Conservation (phyloP, 495 filamentous ascomycete genomes). For the Thermothielavioides terrestris region DNA sequence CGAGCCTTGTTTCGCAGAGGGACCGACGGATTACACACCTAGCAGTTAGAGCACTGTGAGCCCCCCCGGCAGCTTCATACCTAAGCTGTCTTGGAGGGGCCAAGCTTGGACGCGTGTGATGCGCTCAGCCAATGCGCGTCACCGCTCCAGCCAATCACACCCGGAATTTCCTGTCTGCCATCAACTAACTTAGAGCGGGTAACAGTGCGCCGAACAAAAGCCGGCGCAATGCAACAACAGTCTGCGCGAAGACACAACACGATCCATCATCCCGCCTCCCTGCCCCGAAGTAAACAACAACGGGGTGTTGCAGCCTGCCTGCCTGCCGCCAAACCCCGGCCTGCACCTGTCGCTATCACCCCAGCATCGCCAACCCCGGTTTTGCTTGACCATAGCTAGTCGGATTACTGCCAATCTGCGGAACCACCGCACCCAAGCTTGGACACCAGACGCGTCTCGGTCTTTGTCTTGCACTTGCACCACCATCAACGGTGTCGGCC, state of each 20-base stretch:
- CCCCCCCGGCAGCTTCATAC: too few relatives aligned
- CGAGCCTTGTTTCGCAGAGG: neutral
- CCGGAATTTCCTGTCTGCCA: neutral
- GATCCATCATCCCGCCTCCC: neutral
- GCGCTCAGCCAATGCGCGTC: neutral
- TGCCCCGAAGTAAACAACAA: conserved; percentile 2
- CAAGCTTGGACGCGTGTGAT: conserved; percentile 6
- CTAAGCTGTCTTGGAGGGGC: neutral
- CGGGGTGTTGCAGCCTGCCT: neutral
- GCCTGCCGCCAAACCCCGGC: neutral
- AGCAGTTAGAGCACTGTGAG: too few relatives aligned
- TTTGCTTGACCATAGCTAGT: neutral
- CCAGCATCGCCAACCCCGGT: neutral
- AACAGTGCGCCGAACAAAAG: conserved; percentile 3
- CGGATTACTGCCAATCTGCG: neutral
- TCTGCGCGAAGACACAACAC: neutral
- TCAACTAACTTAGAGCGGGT: too few relatives aligned
- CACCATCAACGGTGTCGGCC: neutral
- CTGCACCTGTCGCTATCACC: neutral
- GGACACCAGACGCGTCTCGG: neutral
- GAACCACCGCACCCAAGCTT: neutral
- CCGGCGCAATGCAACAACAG: neutral
- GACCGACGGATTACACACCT: too few relatives aligned
- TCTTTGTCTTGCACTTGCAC: neutral
- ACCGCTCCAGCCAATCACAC: conserved; percentile 1